Evolutionary conservation across 495 filamentous ascomycete species (phyloP), one percentile per base, ranked within the genome.

Genomic region (Darksidea phi): DNA sequence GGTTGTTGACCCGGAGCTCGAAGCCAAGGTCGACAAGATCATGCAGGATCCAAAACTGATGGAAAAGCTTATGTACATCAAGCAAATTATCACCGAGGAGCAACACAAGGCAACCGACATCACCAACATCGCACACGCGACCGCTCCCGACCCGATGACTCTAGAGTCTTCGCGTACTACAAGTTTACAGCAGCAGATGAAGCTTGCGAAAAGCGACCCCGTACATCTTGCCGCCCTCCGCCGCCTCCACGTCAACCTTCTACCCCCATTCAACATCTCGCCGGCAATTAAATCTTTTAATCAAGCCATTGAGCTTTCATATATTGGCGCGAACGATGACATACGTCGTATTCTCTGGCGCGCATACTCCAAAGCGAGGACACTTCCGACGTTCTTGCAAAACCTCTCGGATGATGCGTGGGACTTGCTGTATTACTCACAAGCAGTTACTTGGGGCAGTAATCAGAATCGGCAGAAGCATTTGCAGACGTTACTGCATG

Each of bases 381-480:
- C 42, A 10, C 17, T 68, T 6, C 66, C 66, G 12, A 61, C 58
- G n/a, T 52, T 68, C 5, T 24, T 68, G 17, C 53, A 64, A 42
- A 61, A 45, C 24, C 45, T 68, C 1, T 49, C 66, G 0, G 57
- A 64, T 18, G 66, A 68, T 58, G 60, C 57, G 11, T 68, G 66
- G 66, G 66, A 68, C 20, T 52, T 68, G 36, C 21, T 68, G 21
- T 68, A 54, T 46, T 64, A 64, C 32, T 57, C 50, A 0, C 66
- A 68, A 47, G 61, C 61, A n/a, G 66, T 68, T 12, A 61, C 32
- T 11, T 68, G 66, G 66, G 21, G 38, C 11, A 8, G 36, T 0
- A 68, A 68, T 34, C 48, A 64, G 38, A 68, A 68, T 36, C 60
- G 66, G 8, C 17, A 57, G 20, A 46, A 64, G 20, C 66, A 68